Evolutionary conservation across 257 asterid genomes (phyloP).

Genomic region (Solanum chilense): DNA sequence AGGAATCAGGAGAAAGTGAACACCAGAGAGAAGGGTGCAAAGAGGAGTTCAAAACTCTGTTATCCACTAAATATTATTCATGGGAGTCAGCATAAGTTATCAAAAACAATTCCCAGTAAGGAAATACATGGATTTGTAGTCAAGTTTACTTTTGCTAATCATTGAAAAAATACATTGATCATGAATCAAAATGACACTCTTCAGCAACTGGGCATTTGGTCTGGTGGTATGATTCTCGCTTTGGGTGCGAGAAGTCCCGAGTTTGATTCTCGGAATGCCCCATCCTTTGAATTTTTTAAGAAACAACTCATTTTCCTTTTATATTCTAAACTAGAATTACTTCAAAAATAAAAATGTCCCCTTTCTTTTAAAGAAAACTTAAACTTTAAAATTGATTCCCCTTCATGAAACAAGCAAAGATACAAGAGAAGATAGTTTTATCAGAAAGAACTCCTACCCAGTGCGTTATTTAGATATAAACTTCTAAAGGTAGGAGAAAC

Average conservation of each 20-base stretch:
- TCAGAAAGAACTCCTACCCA: background rate
- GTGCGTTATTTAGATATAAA: background rate
- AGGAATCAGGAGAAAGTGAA: background rate
- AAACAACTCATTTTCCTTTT: background rate
- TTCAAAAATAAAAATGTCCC: background rate
- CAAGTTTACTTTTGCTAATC: background rate
- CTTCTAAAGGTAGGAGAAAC: background rate
- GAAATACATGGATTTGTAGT: background rate
- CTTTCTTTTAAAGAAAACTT: background rate
- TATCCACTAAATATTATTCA: background rate
- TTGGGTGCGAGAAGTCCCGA: slow-evolving; percentile 76
- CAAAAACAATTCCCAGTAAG: background rate
- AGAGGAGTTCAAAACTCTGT: background rate
- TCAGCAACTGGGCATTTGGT: slow-evolving; percentile 55
- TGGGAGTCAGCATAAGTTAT: background rate
- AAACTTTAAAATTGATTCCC: background rate
- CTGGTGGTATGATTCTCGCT: slow-evolving; percentile 88
- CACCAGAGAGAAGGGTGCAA: background rate
- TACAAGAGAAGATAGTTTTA: background rate
- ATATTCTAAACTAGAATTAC: background rate
- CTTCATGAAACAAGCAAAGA: background rate
- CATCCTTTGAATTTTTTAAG: background rate
- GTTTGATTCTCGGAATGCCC: slow-evolving; percentile 85
- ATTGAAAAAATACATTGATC: background rate
- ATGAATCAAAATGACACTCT: background rate